Base-by-base conservation (phyloP, 257 asterid species). In the Thymus mandschuricus region DNA sequence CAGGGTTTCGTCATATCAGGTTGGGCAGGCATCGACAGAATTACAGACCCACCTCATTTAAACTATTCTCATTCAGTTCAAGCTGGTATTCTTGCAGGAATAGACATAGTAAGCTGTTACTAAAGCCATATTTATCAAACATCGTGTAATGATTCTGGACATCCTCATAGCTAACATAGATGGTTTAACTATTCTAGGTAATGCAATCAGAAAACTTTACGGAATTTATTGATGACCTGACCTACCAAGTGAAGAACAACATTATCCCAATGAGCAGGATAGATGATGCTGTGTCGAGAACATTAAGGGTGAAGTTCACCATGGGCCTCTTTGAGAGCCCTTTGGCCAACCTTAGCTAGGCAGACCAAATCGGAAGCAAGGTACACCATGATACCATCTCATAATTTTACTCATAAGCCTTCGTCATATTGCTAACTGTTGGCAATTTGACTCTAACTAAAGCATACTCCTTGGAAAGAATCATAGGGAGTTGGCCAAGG, bases 1-100 rank as follows among this genome's bases (percentile, higher is more conserved):
- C 83, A 88, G 90, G 96, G 93, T 13, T 77, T 89, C 56, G 88
- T 85, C 13, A 77, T 80, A 54, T 83, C 93, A 10, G 88, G 81
- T 75, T 85, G 89, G 89, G 74, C 67, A 48, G 96, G 88, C 31
- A 69, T 89, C 27, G 94, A 85, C 79, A 82, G 64, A 64, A 78
- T 87, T 21, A 85, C 89, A 3, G 48, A 60, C 49, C 93, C 90
- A 30, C 73, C 72, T 2, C 87, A 66, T 27, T 70, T 88, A 15
- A 87, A 89, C 83, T 89, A 89, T 58, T 74, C 92, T 9, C 68
- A 68, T 56, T 85, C 90, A 3, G 79, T 89, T 76, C 81, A 80
- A 75, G 78, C 71, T 6, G 79, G 81, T 40, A 57, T 89, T 50
- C 83, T 80, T 28, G 90, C 96, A 11, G 96, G 96, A 46, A 75